Evolutionary conservation across 225 moss, liverwort and hornwort genomes (phyloP), one percentile per base, ranked within the genome.

Genomic region (Polytrichum commune): DNA sequence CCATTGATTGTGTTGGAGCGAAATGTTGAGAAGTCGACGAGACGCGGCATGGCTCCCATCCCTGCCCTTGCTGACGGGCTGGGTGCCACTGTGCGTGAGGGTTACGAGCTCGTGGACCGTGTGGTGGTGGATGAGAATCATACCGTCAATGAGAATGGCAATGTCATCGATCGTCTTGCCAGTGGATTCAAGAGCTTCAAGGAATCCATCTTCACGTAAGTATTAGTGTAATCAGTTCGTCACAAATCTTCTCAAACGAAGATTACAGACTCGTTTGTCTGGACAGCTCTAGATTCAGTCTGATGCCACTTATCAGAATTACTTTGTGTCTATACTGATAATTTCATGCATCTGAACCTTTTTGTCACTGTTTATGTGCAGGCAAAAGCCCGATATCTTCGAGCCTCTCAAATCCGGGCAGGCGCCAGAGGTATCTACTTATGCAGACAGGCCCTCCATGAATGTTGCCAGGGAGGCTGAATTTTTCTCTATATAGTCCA

Each of bases 361-460:
- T n/a, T 13, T 10, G 13, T 46, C 0, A 58, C 7, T 27, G 29
- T 25, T 77, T 35, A 9, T 54, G 62, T 13, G 55, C 90, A 96
- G 96, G 62, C 80, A 88, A 75, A 91, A 96, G 76, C 73, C 89
- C 25, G 92, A 89, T 3, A 81, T 92, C 38, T 96, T 90, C 70
- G 80, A 84, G 73, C 86, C 86, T 70, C 93, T 96, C 60, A 87
- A 88, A 19, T 81, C 54, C 62, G 92, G 93, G 72, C 96, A 96
- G 78, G 77, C 83, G 63, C 96, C 96, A 0, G 93, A 96, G 89
- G 90, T 96, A 80, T 26, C 18, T 46, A 16, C 13, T 46, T 3
- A 46, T 46, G 10, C 1, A 46, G 16, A 46, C 13, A 35, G 35
- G 6, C 9, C 35, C 35, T 35, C 35, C 35, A 46, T 13, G 46